phyloP scores from a whole-genome alignment of 2,329 filamentous ascomycete genomes.

The Taxawa tesnikishii region DNA sequence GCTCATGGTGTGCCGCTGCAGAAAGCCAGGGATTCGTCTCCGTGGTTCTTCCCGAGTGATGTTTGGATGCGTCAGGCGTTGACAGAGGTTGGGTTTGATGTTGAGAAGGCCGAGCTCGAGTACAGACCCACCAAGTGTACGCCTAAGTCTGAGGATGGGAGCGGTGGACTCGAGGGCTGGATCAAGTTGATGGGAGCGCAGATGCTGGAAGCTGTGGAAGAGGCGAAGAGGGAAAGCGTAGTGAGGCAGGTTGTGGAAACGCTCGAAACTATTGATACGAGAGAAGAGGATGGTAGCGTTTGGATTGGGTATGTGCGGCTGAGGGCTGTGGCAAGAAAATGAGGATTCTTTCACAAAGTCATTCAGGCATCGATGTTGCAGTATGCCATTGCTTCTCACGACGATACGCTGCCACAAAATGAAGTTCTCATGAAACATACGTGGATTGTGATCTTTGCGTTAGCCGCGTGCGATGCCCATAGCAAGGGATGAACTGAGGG shows the following conservation, averaged over 20 bases:
- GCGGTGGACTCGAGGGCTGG: constrained; percentile 50
- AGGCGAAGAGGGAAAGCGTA: constrained; percentile 37
- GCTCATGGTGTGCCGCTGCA: constrained; percentile 38
- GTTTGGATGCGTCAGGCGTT: constrained; percentile 37
- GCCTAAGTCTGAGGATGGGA: constrained; percentile 22
- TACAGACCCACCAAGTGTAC: constrained; percentile 49
- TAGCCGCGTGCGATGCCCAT: no score
- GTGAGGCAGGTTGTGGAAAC: constrained; percentile 43
- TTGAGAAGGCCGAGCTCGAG: constrained; percentile 44
- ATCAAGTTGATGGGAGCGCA: constrained; percentile 49
- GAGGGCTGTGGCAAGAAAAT: constrained; percentile 27
- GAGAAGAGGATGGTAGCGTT: constrained; percentile 43
- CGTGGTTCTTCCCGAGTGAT: constrained; percentile 64
- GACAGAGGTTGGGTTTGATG: constrained; percentile 27
- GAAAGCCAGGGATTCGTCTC: constrained; percentile 38
- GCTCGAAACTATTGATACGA: constrained; percentile 42
- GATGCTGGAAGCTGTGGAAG: constrained; percentile 43
- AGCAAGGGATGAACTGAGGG: no score
- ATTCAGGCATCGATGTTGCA: no score
- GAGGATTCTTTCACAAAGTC: no score
- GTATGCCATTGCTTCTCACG: no score
- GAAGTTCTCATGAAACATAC: no score
- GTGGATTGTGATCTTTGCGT: no score
- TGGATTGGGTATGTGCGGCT: constrained; percentile 37
- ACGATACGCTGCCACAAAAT: no score